Evolutionary conservation across 2,329 filamentous ascomycete genomes (phyloP), one percentile per base, ranked within the genome.

Genomic region (Neonectria magnoliae): DNA sequence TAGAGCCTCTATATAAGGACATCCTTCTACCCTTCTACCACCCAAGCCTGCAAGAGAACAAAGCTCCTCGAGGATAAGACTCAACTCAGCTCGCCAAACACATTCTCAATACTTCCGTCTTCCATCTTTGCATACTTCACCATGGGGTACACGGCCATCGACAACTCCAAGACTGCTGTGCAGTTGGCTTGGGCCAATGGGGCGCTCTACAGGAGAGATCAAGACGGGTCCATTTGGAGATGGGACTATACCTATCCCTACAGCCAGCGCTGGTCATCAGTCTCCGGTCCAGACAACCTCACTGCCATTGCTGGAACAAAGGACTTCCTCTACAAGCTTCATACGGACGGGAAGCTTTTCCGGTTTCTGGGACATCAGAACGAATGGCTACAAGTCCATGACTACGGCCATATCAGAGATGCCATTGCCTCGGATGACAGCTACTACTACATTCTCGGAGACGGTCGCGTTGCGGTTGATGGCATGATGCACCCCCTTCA

Each of bases 361-460:
- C 58, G 58, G 16, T 54, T 53, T 27, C 41, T 45, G 5, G 58
- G 51, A 18, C 31, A 38, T 33, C 13, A 42, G 13, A 55, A 47
- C 41, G 50, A 47, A 27, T 36, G 41, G 51, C 9, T 55, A 16
- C 58, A 45, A 36, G 41, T 47, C 20, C 58, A 47, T 13, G 38
- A 61, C 38, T 45, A 61, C 38, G 33, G 54, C 44, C 42, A 51
- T 38, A 51, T 55, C 38, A 33, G 51, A 41, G 36, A 47, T 38
- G 51, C 44, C 42, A 61, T 61, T 20, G 51, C 51, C 18, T 61
- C 58, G 11, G 58, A 61, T 11, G 51, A 55, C n/a, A 48, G 38
- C 41, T 61, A 54, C 42, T 61, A 61, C 58, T 61, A 61, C 51
- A 48, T 55, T 16, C 41, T 61, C n/a, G 47, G n/a, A 10, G 57